Conservation (phyloP, 441 rosid species). For the Jatropha multifida region DNA sequence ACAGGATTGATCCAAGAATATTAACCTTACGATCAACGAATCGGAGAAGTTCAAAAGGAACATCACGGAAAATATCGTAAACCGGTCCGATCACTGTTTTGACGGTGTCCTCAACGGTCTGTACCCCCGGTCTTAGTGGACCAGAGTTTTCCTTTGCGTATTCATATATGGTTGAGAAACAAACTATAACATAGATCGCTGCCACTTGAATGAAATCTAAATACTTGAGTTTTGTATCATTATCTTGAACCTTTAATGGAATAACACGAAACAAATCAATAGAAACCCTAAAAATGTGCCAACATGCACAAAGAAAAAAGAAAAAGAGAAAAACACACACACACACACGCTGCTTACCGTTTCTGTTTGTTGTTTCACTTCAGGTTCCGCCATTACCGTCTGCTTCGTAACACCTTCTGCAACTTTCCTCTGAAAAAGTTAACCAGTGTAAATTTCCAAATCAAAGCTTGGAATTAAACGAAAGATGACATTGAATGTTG, state of each 20-base stretch:
- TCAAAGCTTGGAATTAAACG: not conserved
- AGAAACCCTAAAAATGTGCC: not conserved
- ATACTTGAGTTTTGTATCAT: constrained; percentile 60
- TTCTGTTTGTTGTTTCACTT: constrained; percentile 31
- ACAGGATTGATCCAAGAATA: not conserved
- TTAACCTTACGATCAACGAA: constrained; percentile 74
- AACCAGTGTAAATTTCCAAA: not conserved
- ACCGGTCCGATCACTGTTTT: constrained; percentile 80
- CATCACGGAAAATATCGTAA: constrained; percentile 61
- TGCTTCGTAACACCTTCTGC: not conserved
- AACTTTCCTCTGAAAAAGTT: not conserved
- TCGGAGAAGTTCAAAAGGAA: constrained; percentile 70
- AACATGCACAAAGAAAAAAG: not conserved
- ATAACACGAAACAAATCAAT: not conserved
- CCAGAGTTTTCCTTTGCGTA: constrained; percentile 86
- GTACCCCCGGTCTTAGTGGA: constrained; percentile 74
- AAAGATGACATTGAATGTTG: constrained; percentile 11
- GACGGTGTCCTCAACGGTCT: constrained; percentile 79
- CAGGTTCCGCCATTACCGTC: constrained; percentile 44
- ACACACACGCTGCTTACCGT: constrained; percentile 20
- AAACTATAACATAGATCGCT: constrained; percentile 45
- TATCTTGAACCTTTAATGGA: constrained; percentile 35
- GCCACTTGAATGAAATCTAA: constrained; percentile 76
- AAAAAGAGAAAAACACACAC: not conserved
- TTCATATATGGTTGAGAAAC: constrained; percentile 51